Conservation (phyloP, 345 rosid genomes). For the Pseudoturritis turrita region DNA sequence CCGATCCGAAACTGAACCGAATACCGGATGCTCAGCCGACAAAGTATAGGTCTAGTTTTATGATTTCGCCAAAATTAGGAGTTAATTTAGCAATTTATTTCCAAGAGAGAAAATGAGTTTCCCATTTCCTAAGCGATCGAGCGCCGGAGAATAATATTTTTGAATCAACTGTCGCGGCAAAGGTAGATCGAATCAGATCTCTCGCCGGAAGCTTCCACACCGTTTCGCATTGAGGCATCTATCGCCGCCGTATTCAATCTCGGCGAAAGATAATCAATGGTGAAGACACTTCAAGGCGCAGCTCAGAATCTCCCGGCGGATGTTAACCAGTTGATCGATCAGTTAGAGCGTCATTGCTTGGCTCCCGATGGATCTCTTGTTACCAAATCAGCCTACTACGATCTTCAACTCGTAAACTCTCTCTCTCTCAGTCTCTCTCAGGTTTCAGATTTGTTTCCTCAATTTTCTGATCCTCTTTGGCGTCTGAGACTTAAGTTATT, state of each 20-base stretch:
- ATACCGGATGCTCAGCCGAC: too few relatives aligned
- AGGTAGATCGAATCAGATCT: slow-evolving; percentile 16
- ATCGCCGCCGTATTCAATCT: background rate
- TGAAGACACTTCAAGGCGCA: slow-evolving; percentile 53
- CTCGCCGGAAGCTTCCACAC: slow-evolving; percentile 16
- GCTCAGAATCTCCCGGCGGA: slow-evolving; percentile 74
- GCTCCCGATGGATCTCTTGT: slow-evolving; percentile 95
- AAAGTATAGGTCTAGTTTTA: too few relatives aligned
- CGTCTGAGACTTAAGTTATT: background rate
- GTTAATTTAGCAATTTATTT: background rate
- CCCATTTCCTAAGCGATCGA: too few relatives aligned
- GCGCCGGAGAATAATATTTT: background rate
- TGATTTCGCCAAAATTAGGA: background rate
- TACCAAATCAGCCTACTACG: slow-evolving; percentile 77
- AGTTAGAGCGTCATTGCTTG: slow-evolving; percentile 93
- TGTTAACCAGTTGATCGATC: slow-evolving; percentile 76
- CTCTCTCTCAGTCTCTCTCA: background rate
- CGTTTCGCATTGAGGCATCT: background rate
- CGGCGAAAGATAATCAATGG: slow-evolving; percentile 35
- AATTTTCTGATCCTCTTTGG: background rate
- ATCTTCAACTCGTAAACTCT: slow-evolving; percentile 75
- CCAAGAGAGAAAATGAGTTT: background rate
- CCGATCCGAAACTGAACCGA: too few relatives aligned
- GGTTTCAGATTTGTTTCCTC: slow-evolving; percentile 7
- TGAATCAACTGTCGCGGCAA: slow-evolving; percentile 18